Conservation (phyloP, 23 red algal species). For the Gracilaria domingensis region DNA sequence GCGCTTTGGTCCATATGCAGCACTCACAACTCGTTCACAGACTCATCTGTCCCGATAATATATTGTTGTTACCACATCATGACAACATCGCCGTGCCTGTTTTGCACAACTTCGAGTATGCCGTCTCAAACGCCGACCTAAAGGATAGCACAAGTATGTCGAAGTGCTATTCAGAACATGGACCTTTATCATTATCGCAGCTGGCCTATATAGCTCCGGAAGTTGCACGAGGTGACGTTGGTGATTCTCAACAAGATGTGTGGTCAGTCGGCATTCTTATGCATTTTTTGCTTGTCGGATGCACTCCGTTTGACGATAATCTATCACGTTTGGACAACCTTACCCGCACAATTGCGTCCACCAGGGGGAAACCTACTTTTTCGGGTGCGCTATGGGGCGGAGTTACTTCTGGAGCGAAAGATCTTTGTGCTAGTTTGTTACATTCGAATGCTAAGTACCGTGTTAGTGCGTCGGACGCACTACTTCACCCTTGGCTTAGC, state of each 20-base stretch:
- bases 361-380: conserved; percentile 53
- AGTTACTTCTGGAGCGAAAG: conserved; percentile 54
- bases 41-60: conserved; percentile 44
- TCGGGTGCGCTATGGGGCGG: conserved; percentile 55
- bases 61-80: conserved; percentile 1
- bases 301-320: conserved; percentile 58
- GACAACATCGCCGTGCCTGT: background rate
- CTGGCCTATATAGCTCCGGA: conserved; percentile 36
- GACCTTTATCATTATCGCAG: conserved; percentile 23
- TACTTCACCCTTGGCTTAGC: conserved; percentile 64
- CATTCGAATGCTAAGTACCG: conserved; percentile 49
- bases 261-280: conserved; percentile 64
- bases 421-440: conserved; percentile 61
- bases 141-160: conserved; percentile 8
- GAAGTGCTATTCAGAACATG: background rate
- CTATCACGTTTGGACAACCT: background rate
- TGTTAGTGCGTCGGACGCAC: conserved; percentile 24
- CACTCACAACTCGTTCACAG: conserved; percentile 35
- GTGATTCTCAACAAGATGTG: conserved; percentile 47
- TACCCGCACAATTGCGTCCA: conserved; percentile 21
- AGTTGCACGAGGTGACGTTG: conserved; percentile 31
- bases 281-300: conserved; percentile 51
- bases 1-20: conserved; percentile 40
- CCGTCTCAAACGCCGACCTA: background rate
- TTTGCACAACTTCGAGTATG: conserved; percentile 47